Evolutionary conservation across 306 rosid genomes (phyloP), one percentile per base, ranked within the genome.

Genomic region (Cicer arietinum): DNA sequence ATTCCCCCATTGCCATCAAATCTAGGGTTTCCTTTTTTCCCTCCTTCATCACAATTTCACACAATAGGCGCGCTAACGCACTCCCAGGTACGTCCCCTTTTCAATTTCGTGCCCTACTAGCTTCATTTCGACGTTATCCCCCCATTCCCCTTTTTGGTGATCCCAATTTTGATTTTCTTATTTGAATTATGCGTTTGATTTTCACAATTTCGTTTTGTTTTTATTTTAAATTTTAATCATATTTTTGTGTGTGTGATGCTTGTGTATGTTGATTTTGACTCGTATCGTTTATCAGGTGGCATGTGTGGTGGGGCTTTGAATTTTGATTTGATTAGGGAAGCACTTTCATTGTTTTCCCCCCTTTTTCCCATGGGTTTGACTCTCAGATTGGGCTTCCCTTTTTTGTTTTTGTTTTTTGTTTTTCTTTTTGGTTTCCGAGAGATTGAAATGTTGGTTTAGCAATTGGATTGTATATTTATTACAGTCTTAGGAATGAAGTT

Each of bases 251-350:
- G 17, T 50, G 54, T 73, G 14, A n/a, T 30, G 37, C 40, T 69
- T 61, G 64, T 59, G 54, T 57, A 40, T 71, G 81, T 72, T 74
- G 79, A 84, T 85, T 85, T 62, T 69, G 80, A 45, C 77, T 79
- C 43, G 16, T 69, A n/a, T 69, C 73, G 71, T 74, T 79, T 84
- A 58, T 84, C 78, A 78, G 89, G 87, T 85, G 89, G 88, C 80
- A 81, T 81, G 85, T 83, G 71, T 62, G 77, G 72, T 77, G 83
- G 79, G 71, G 60, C 81, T 79, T 59, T 80, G 77, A 72, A 77
- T 84, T 84, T 84, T 45, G 72, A 85, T 86, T 79, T 85, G 80
- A 89, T 88, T 85, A 75, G 78, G 84, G 83, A 77, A 64, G 53
- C 47, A 17, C 47, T 53, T 59, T 66, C 76, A 41, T 44, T 62